Evolutionary conservation across 768 basidiomycete species (phyloP).

Genomic region (Filobasidium wieringae): DNA sequence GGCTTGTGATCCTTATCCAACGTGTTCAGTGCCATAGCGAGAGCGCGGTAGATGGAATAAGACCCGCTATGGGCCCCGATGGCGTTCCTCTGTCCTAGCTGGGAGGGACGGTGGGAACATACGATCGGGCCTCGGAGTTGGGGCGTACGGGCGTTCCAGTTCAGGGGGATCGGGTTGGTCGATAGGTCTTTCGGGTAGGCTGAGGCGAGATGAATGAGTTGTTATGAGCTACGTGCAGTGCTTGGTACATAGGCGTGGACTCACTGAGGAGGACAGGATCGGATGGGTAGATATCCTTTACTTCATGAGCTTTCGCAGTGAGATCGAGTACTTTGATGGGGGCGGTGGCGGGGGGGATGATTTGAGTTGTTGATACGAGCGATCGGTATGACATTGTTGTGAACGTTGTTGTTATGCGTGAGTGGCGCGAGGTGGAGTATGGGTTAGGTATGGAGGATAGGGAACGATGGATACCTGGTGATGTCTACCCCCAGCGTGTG

Average conservation of each 20-base stretch:
- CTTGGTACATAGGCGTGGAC: no score
- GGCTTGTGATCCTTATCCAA: conserved; percentile 36
- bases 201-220: conserved; percentile 1
- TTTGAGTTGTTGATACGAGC: no score
- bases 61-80: conserved; percentile 87
- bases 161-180: conserved; percentile 64
- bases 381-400: not conserved
- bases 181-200: conserved; percentile 69
- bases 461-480: not conserved
- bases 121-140: conserved; percentile 66
- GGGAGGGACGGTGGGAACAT: conserved; percentile 68
- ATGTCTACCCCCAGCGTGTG: no score
- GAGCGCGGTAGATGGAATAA: conserved; percentile 87
- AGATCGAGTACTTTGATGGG: not conserved
- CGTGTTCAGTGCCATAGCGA: conserved; percentile 66
- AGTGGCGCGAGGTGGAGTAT: not conserved
- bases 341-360: not conserved
- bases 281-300: conserved; percentile 56
- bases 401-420: not conserved
- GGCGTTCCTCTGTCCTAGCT: conserved; percentile 61
- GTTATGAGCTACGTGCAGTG: not conserved
- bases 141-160: conserved; percentile 57
- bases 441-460: not conserved
- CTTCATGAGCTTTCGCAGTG: conserved; percentile 30
- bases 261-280: conserved; percentile 72